phyloP scores from a whole-genome alignment of 225 moss, liverwort and hornwort species.

The Polytrichum formosum region DNA sequence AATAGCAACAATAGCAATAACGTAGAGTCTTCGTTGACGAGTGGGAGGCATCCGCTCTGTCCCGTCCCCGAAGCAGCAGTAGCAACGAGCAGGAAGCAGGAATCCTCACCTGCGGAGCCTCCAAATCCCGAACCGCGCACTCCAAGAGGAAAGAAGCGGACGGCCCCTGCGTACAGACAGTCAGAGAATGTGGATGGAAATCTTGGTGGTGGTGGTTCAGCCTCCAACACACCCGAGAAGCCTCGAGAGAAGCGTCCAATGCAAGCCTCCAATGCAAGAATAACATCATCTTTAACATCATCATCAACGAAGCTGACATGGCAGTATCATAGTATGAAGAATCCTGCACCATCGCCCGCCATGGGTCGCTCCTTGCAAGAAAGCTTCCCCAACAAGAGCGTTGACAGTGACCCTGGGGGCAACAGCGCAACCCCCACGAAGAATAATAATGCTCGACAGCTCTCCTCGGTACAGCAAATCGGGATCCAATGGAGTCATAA shows the following conservation, averaged over 20 bases:
- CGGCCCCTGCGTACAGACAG: constrained; percentile 39
- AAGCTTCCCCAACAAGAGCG: constrained; percentile 30
- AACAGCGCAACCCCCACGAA: constrained; percentile 28
- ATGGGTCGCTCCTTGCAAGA: constrained; percentile 44
- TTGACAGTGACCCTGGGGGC: constrained; percentile 35
- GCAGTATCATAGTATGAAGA: constrained; percentile 35
- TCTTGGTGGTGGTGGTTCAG: constrained; percentile 18
- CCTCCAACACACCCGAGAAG: constrained; percentile 56
- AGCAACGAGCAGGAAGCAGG: constrained; percentile 32
- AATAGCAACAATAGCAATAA: constrained; percentile 6
- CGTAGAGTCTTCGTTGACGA: constrained; percentile 17
- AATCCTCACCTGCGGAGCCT: constrained; percentile 38
- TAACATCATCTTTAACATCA: no score
- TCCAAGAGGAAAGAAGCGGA: constrained; percentile 57
- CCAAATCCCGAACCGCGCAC: constrained; percentile 32
- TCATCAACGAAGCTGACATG: constrained; percentile 13
- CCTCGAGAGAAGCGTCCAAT: constrained; percentile 60
- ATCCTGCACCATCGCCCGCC: constrained; percentile 18
- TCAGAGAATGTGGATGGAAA: constrained; percentile 53
- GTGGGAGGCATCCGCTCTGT: constrained; percentile 62
- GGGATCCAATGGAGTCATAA: no score
- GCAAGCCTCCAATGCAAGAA: constrained; percentile 21
- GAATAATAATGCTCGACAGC: neutral
- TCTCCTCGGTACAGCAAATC: no score
- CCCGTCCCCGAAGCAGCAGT: constrained; percentile 52